Evolutionary conservation across 148 eudicot species (phyloP).

Genomic region (Amaranthus hypochondriacus): DNA sequence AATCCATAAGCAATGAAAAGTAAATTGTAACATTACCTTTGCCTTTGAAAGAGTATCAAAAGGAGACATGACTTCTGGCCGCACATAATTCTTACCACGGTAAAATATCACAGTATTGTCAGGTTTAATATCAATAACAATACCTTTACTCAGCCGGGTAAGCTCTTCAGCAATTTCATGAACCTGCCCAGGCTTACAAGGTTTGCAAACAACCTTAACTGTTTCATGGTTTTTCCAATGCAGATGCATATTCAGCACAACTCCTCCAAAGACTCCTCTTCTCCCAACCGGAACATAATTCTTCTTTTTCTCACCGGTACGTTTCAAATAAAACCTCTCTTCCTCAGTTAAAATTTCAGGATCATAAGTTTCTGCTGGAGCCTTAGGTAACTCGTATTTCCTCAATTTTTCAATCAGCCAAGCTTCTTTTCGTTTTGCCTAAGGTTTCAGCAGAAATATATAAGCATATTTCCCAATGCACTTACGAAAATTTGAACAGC

Average conservation of each 20-base stretch:
- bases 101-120: conserved; percentile 78
- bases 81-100: conserved; percentile 93
- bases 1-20: not conserved
- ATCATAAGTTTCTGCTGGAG: conserved; percentile 69
- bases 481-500: not conserved
- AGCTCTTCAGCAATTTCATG: conserved; percentile 87
- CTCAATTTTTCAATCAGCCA: conserved; percentile 95
- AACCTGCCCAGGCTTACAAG: conserved; percentile 89
- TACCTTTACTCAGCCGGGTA: conserved; percentile 83
- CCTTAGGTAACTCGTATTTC: conserved; percentile 72
- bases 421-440: conserved; percentile 95
- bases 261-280: conserved; percentile 98
- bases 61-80: conserved; percentile 87
- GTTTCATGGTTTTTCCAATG: conserved; percentile 99
- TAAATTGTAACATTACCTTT: conserved; percentile 44
- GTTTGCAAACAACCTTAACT: conserved; percentile 86
- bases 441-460: not conserved
- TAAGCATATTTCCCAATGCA: not conserved
- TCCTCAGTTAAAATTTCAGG: conserved; percentile 94
- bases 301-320: conserved; percentile 98
- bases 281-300: conserved; percentile 94
- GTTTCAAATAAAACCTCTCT: conserved; percentile 82
- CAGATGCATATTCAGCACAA: conserved; percentile 97
- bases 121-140: conserved; percentile 78
- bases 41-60: conserved; percentile 82